Percentiles rank a stretch among this genome's conserved stretches.
Evolutionary conservation across 805 yeast genomes (phyloP).

Genomic region (Saturnispora sekii): DNA sequence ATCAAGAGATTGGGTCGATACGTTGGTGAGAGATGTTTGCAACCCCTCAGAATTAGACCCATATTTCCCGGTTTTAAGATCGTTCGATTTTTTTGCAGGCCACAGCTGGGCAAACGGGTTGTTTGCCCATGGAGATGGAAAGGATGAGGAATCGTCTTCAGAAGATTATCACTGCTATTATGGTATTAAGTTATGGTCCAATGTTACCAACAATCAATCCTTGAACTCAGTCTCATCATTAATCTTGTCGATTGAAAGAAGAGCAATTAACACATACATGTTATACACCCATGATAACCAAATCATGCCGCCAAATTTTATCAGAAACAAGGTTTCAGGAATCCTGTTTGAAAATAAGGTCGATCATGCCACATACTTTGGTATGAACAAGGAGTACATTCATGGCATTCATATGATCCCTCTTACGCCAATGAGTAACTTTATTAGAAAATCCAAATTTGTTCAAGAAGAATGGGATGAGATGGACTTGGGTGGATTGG

Average conservation of each 20-base stretch:
- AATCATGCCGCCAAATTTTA: conserved; percentile 41
- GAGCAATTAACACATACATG: conserved; percentile 49
- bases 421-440: conserved; percentile 50
- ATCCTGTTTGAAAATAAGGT: conserved; percentile 63
- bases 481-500: conserved; percentile 24
- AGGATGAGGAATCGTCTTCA: conserved; percentile 60
- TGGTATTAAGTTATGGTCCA: conserved; percentile 64
- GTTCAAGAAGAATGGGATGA: conserved; percentile 37
- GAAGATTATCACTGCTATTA: conserved; percentile 66
- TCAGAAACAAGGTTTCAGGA: conserved; percentile 56
- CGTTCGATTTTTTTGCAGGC: conserved; percentile 64
- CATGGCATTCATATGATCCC: conserved; percentile 80
- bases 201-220: conserved; percentile 39
- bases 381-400: conserved; percentile 48
- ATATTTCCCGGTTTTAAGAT: conserved; percentile 54
- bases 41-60: conserved; percentile 45
- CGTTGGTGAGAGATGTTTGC: conserved; percentile 56
- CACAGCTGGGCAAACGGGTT: conserved; percentile 73
- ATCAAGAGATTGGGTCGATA: conserved; percentile 48
- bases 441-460: conserved; percentile 41
- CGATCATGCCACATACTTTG: conserved; percentile 67
- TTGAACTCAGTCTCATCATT: conserved; percentile 49
- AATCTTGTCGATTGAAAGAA: conserved; percentile 45
- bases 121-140: conserved; percentile 53
- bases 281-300: conserved; percentile 38